Evolutionary conservation across 2,329 filamentous ascomycete genomes (phyloP), one percentile per base, ranked within the genome.

Genomic region (Fusarium mundagurra): DNA sequence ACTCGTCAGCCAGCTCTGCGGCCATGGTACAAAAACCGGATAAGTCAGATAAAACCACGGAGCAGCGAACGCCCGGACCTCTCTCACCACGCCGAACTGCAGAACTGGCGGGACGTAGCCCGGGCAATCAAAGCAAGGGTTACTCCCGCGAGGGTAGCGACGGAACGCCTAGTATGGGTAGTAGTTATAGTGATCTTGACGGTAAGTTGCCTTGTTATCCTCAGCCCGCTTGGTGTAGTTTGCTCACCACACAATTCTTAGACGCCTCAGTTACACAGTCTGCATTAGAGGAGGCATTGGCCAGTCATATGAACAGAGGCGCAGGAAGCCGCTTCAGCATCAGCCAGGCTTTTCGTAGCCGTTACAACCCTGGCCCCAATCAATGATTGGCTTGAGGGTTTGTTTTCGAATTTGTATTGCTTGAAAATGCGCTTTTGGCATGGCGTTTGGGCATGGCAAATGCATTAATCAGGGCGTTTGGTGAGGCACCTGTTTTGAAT

Each of bases 111-210:
- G 87, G 86, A 33, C 84, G 88, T 50, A 90, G 88, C 75, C 88
- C 90, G 4, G 82, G 83, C 14, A 83, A 82, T 14, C 88, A 87
- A 68, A 85, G 83, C 34, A 87, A 87, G 76, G 86, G 84, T 0
- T 82, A 85, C 51, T 88, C 88, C 4, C 86, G 87, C 18, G 91
- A 92, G 71, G 90, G 89, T 18, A 94, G 92, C 78, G 92, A 94
- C 71, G 92, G 92, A 20, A 92, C 91, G 20, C 92, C 92, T 3
- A 94, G 92, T 76, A 94, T 95, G 91, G 93, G 93, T 3, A 96
- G 93, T 81, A 95, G 93, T 77, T 96, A 94, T 78, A 96, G 93
- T 82, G 94, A 96, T 83, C 87, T 97, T 48, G 94, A 96, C 80
- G 93, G 93, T 90, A 85, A 66, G 45, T 65, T 76, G 67, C 48